Percentiles rank a stretch among this genome's conserved stretches.
These are phyloP conservation scores for Citrus sp. DNA, from an alignment of 345 rosid species.

Conservation along the genomic window DNA sequence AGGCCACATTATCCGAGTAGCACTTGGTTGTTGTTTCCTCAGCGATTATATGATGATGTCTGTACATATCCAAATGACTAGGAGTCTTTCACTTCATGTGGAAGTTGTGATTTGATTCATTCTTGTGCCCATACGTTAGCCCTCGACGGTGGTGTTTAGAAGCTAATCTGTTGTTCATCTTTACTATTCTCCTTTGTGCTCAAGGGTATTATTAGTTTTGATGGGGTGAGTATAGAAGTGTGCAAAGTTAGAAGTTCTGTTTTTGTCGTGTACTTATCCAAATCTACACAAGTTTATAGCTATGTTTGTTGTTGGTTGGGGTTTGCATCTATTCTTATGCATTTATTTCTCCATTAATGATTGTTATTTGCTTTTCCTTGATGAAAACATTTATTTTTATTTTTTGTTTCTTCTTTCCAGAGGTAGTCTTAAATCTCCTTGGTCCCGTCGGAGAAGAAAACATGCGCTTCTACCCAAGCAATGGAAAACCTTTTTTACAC, in stretches of 20 bases:
- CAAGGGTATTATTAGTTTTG: not conserved
- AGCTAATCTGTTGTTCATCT: not conserved
- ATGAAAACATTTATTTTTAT: not conserved
- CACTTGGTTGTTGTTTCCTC: not conserved
- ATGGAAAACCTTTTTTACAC: conserved; percentile 69
- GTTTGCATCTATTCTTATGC: not conserved
- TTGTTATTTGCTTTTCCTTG: conserved; percentile 11
- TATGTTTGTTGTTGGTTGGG: not conserved
- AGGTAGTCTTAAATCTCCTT: conserved; percentile 78
- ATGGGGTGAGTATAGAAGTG: not conserved
- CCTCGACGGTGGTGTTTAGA: not conserved
- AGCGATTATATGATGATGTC: not conserved
- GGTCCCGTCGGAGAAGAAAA: conserved; percentile 91
- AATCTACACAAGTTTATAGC: not conserved
- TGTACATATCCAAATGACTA: not conserved
- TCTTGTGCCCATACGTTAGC: not conserved
- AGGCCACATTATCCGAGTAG: not conserved
- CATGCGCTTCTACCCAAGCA: conserved; percentile 69
- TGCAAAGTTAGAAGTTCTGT: not conserved
- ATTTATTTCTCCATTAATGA: not conserved
- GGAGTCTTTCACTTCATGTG: not conserved
- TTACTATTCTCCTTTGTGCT: not conserved
- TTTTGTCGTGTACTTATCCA: not conserved
- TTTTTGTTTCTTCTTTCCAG: conserved; percentile 34
- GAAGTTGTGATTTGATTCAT: not conserved